phyloP scores from a whole-genome alignment of 768 basidiomycete species.

The Leccinum subtestaceum region DNA sequence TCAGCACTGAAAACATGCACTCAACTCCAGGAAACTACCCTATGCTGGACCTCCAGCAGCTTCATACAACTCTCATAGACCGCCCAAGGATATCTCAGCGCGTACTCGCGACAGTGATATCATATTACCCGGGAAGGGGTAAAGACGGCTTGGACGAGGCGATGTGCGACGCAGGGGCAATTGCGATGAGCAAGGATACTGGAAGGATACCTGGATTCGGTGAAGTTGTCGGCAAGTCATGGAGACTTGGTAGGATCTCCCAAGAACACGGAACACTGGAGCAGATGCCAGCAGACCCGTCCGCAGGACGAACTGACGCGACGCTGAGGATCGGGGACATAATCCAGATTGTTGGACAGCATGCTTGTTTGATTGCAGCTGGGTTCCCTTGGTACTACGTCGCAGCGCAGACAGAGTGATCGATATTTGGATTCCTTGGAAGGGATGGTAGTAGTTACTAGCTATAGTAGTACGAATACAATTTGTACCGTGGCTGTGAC shows the following conservation, averaged over 20 bases:
- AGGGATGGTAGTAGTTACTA: slow-evolving; percentile 68
- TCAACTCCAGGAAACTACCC: slow-evolving; percentile 68
- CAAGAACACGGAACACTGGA: slow-evolving; percentile 80
- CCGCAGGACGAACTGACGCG: slow-evolving; percentile 7
- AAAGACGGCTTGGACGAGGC: slow-evolving; percentile 65
- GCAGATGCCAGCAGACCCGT: slow-evolving; percentile 27
- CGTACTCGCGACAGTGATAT: slow-evolving; percentile 71
- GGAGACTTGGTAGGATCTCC: slow-evolving; percentile 63
- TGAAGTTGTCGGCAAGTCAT: slow-evolving; percentile 61
- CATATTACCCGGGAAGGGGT: slow-evolving; percentile 73
- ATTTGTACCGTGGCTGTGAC: neutral
- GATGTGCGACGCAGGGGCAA: slow-evolving; percentile 79
- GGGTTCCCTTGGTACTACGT: slow-evolving; percentile 83
- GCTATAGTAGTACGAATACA: no score
- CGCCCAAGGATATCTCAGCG: slow-evolving; percentile 56
- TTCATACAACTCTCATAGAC: slow-evolving; percentile 67
- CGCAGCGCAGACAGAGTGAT: slow-evolving; percentile 52
- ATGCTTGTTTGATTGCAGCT: slow-evolving; percentile 82
- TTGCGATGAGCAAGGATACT: slow-evolving; percentile 86
- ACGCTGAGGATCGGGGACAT: slow-evolving; percentile 54
- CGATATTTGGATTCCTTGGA: slow-evolving; percentile 89
- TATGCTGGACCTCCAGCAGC: slow-evolving; percentile 80
- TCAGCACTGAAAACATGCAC: neutral
- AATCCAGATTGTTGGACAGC: slow-evolving; percentile 77
- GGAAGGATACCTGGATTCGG: slow-evolving; percentile 74